A percentile compares a stretch with the other conserved stretches of the same genome.
phyloP scores from a whole-genome alignment of 2,329 filamentous ascomycete genomes.

The Neodidymelliopsis sp. region DNA sequence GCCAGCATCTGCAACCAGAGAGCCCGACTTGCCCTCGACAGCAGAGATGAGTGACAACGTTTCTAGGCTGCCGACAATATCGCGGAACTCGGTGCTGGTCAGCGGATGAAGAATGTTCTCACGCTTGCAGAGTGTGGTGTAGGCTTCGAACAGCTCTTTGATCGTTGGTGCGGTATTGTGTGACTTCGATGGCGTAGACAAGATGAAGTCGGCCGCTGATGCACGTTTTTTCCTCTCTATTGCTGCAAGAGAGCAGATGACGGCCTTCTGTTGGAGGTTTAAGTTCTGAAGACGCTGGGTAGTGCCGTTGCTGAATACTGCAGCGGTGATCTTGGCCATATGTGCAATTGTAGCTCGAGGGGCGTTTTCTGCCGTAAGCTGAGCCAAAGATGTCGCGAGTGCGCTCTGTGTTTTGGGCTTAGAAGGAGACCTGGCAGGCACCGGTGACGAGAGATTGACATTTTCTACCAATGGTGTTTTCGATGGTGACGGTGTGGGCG shows the following conservation, averaged over 20 bases:
- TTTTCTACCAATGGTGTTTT: slow-evolving; percentile 84
- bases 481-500: slow-evolving; percentile 67
- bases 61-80: slow-evolving; percentile 89
- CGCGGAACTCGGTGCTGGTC: slow-evolving; percentile 90
- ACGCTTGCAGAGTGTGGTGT: slow-evolving; percentile 80
- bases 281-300: slow-evolving; percentile 83
- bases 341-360: slow-evolving; percentile 90
- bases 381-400: slow-evolving; percentile 58
- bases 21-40: slow-evolving; percentile 74
- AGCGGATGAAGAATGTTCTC: slow-evolving; percentile 91
- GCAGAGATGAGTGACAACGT: slow-evolving; percentile 80
- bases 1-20: slow-evolving; percentile 64
- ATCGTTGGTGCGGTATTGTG: slow-evolving; percentile 75
- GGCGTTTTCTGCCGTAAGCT: slow-evolving; percentile 77
- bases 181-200: slow-evolving; percentile 53
- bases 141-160: slow-evolving; percentile 84
- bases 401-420: slow-evolving; percentile 42
- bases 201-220: slow-evolving; percentile 37
- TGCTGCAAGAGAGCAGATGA: slow-evolving; percentile 85
- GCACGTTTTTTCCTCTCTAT: slow-evolving; percentile 77
- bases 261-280: slow-evolving; percentile 96
- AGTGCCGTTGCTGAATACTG: slow-evolving; percentile 89
- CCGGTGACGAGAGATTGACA: slow-evolving; percentile 70
- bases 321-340: slow-evolving; percentile 87
- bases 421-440: slow-evolving; percentile 50